These are phyloP conservation scores for Dispira simplex DNA, from an alignment of 192 early-diverging fungal species.

Conservation along the genomic window DNA sequence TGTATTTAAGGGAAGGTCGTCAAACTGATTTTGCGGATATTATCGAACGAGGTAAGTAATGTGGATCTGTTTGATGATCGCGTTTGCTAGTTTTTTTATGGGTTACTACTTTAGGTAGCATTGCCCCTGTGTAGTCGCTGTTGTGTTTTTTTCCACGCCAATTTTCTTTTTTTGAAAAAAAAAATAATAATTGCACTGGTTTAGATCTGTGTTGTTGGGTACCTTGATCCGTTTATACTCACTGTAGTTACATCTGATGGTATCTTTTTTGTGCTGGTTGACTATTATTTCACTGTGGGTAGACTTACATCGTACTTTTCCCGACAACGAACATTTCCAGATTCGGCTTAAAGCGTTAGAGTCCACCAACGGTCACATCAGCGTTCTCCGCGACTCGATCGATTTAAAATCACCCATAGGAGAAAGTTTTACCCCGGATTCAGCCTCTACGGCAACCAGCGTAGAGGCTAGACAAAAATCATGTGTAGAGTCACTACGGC, in stretches of 20 bases:
- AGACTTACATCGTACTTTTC: conserved; percentile 58
- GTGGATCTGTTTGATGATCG: too few species aligned
- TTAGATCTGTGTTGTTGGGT: too few species aligned
- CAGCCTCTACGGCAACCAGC: not conserved
- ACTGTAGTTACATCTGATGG: too few species aligned
- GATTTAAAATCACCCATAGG: not conserved
- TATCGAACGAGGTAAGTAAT: conserved; percentile 36
- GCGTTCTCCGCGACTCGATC: conserved; percentile 11
- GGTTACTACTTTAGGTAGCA: too few species aligned
- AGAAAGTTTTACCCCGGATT: conserved; percentile 12
- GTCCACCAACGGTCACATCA: conserved; percentile 10
- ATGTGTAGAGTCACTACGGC: conserved; percentile 31
- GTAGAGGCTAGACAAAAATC: conserved; percentile 8
- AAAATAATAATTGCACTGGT: too few species aligned
- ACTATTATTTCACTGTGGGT: too few species aligned
- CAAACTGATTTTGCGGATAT: conserved; percentile 38
- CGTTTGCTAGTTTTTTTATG: too few species aligned
- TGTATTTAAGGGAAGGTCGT: conserved; percentile 30
- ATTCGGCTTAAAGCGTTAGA: conserved; percentile 21
- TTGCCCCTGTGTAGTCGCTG: too few species aligned
- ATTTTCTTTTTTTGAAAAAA: too few species aligned
- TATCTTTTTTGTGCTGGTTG: too few species aligned
- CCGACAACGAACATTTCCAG: conserved; percentile 56
- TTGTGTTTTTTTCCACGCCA: too few species aligned
- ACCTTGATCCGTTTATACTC: too few species aligned